Conservation (phyloP, 2,329 filamentous ascomycete genomes). For the Ceratocystis destructans region DNA sequence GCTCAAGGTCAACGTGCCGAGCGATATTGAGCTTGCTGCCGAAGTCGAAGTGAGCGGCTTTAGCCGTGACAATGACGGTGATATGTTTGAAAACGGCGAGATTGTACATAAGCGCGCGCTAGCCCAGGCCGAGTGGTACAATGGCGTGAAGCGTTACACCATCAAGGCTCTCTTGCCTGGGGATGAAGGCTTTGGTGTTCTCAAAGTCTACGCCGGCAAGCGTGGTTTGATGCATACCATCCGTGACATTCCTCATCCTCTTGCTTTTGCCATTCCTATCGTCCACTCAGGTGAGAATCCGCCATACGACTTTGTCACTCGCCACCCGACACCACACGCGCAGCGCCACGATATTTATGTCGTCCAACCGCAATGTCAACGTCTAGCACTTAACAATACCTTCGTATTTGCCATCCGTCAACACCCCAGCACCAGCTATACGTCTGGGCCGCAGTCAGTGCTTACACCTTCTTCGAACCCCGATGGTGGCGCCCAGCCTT, state of each 20-base stretch:
- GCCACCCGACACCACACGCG: constrained; percentile 95
- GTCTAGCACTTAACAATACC: constrained; percentile 85
- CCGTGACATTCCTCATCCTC: constrained; percentile 84
- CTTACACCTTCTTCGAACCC: constrained; percentile 36
- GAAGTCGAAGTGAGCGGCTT: constrained; percentile 80
- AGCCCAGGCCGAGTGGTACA: constrained; percentile 82
- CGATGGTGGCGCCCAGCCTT: constrained; percentile 38
- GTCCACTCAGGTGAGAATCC: constrained; percentile 87
- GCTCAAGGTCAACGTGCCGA: constrained; percentile 71
- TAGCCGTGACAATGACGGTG: constrained; percentile 71
- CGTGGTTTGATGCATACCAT: constrained; percentile 94
- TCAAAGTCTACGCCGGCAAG: constrained; percentile 90
- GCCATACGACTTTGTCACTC: constrained; percentile 78
- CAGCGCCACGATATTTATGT: constrained; percentile 95
- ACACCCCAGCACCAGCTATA: constrained; percentile 51
- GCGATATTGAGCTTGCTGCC: constrained; percentile 81
- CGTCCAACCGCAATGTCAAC: constrained; percentile 83
- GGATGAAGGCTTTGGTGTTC: constrained; percentile 73
- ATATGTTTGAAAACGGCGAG: constrained; percentile 86
- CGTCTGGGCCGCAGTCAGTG: constrained; percentile 23
- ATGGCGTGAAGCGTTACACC: constrained; percentile 77
- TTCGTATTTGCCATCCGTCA: constrained; percentile 95
- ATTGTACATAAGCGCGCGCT: constrained; percentile 72
- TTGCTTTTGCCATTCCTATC: constrained; percentile 81
- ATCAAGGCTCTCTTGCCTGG: constrained; percentile 84